Evolutionary conservation across 495 filamentous ascomycete genomes (phyloP).

Genomic region (Tirmania nivea): DNA sequence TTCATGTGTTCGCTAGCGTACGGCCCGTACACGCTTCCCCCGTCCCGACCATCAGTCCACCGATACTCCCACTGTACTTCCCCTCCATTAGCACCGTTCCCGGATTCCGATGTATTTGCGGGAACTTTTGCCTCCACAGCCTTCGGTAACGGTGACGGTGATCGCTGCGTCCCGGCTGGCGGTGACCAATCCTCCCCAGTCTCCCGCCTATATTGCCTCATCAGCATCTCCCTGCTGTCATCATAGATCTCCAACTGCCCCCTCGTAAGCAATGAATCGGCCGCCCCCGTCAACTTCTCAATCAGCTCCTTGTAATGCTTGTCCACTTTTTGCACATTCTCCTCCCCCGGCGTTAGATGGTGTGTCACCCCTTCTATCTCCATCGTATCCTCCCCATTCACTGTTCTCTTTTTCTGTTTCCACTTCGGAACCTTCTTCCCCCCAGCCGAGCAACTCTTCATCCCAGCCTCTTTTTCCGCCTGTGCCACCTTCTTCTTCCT

Average conservation of each 20-base stretch:
- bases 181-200: constrained; percentile 55
- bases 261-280: constrained; percentile 60
- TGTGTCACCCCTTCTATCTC: constrained; percentile 6
- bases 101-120: constrained; percentile 10
- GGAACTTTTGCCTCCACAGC: constrained; percentile 7
- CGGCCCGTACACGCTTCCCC: constrained; percentile 56
- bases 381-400: constrained; percentile 27
- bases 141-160: neutral
- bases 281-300: constrained; percentile 64
- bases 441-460: constrained; percentile 26
- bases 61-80: constrained; percentile 60
- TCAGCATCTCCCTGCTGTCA: constrained; percentile 58
- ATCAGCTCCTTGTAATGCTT: constrained; percentile 45
- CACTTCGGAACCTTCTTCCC: constrained; percentile 33
- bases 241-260: constrained; percentile 81
- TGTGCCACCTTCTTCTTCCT: constrained; percentile 38
- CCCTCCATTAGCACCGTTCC: constrained; percentile 6
- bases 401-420: constrained; percentile 25
- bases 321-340: constrained; percentile 34
- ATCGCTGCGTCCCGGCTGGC: constrained; percentile 35
- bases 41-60: constrained; percentile 78
- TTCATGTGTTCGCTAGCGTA: constrained; percentile 70
- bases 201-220: constrained; percentile 65
- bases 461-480: constrained; percentile 36
- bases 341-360: neutral